Conservation (phyloP, 441 rosid genomes). For the Omphalea diandra region DNA sequence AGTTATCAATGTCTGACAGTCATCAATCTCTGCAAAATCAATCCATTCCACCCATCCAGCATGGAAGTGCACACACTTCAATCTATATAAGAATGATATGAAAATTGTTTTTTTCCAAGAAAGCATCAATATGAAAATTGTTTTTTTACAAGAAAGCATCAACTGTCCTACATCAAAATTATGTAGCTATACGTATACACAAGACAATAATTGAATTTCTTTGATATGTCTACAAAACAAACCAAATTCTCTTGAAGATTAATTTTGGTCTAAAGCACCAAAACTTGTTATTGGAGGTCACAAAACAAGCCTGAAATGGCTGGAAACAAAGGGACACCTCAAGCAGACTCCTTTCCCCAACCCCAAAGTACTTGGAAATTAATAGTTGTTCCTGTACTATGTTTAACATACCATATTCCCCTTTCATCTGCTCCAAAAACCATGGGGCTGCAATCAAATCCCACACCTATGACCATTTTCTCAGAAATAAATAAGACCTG, state of each 20-base stretch:
- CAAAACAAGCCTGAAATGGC: background rate
- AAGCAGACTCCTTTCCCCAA: no score
- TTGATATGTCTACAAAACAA: background rate
- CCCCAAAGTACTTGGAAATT: no score
- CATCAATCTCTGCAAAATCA: background rate
- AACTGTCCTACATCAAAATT: background rate
- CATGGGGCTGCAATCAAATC: slow-evolving; percentile 93
- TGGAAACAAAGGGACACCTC: background rate
- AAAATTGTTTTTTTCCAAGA: no score
- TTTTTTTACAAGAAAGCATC: background rate
- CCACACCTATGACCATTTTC: slow-evolving; percentile 91
- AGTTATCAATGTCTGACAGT: background rate
- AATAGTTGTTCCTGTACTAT: slow-evolving; percentile 1
- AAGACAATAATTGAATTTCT: background rate
- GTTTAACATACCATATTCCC: slow-evolving; percentile 72
- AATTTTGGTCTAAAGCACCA: background rate
- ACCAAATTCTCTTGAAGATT: background rate
- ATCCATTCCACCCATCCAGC: background rate
- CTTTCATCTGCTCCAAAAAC: slow-evolving; percentile 93
- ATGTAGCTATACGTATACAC: background rate
- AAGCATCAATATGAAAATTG: no score
- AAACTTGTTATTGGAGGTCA: background rate
- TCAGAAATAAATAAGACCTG: slow-evolving; percentile 92
- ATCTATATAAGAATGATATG: background rate
- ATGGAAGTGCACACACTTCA: background rate